Percentiles rank a stretch among this genome's conserved stretches.
phyloP scores from a whole-genome alignment of 2,329 filamentous ascomycete genomes.

The Catunica adiposa region DNA sequence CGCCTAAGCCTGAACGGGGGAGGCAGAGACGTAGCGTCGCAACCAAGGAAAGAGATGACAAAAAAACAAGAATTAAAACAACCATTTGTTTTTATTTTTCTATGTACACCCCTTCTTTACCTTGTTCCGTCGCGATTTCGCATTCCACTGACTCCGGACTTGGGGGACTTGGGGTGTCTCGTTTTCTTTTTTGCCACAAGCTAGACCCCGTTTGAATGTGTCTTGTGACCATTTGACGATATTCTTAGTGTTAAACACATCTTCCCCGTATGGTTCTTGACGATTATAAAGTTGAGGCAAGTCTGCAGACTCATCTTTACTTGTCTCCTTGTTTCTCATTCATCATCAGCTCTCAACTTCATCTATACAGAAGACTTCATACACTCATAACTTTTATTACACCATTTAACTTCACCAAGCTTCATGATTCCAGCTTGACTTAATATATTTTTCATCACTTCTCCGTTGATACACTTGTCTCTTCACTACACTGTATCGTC shows the following conservation, averaged over 20 bases:
- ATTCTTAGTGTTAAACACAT: not conserved
- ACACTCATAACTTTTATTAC: not conserved
- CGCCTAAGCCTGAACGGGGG: not conserved
- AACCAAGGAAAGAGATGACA: not conserved
- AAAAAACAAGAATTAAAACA: not conserved
- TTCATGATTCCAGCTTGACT: not conserved
- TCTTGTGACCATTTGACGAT: slow-evolving; percentile 2
- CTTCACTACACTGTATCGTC: not conserved
- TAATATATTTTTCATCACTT: not conserved
- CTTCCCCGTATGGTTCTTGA: not conserved
- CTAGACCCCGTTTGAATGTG: not conserved
- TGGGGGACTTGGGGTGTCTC: too few species aligned
- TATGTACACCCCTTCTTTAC: not conserved
- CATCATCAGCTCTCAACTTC: not conserved
- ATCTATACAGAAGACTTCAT: not conserved
- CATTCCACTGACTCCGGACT: not conserved
- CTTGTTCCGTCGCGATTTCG: not conserved
- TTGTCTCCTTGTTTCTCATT: not conserved
- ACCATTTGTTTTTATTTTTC: not conserved
- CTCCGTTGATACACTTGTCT: not conserved
- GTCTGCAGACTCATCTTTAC: not conserved
- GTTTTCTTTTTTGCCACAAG: not conserved
- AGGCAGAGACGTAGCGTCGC: not conserved
- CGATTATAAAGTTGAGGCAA: not conserved
- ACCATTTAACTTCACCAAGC: not conserved